phyloP scores from a whole-genome alignment of 176 grass and related monocot genomes.

The Aegilops sharonensis region DNA sequence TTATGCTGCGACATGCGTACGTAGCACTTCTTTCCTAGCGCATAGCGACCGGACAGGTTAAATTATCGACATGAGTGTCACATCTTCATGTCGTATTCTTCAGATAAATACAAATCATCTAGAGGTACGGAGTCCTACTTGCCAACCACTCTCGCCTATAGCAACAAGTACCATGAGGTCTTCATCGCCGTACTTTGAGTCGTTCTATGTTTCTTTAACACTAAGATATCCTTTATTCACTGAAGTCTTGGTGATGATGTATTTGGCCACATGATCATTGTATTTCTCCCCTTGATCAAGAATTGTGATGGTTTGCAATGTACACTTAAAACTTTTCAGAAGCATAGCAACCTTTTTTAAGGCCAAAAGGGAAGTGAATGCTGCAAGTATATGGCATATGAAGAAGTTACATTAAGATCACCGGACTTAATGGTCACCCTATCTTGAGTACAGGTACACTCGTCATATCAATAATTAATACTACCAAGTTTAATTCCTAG shows the following conservation, averaged over 20 bases:
- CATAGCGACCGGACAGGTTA: background rate
- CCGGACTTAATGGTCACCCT: no score
- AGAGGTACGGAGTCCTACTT: no score
- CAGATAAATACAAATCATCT: background rate
- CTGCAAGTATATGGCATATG: background rate
- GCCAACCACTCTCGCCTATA: no score
- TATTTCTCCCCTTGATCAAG: background rate
- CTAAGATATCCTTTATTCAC: background rate
- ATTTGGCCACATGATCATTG: no score
- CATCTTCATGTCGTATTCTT: background rate
- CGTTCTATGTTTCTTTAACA: background rate
- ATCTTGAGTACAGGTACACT: no score
- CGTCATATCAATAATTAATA: no score
- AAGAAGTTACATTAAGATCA: background rate
- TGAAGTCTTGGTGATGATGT: background rate
- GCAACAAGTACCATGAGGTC: no score
- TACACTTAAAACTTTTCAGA: background rate
- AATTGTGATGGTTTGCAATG: background rate
- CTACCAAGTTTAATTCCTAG: no score
- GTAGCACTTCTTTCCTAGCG: fast-evolving
- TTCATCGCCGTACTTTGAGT: no score
- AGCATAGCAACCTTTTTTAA: constrained; percentile 23
- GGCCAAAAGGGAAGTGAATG: constrained; percentile 2
- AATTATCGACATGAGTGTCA: background rate
- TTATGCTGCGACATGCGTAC: background rate